Conservation (phyloP, 306 rosid genomes). For the apple (Malus domestica) region ASM211411v1 NC_041798.1:38945501-38946000, state of each 20-base stretch:
- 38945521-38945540: conserved; percentile 13
- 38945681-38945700: not conserved
- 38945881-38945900: conserved; percentile 21
- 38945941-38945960: not conserved
- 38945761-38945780: conserved; percentile 15
- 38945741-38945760: not conserved
- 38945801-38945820: conserved; percentile 29
- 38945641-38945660: not conserved
- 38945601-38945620: conserved; percentile 11
- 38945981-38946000: not conserved
- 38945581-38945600: not conserved
- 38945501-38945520: not conserved
- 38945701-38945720: not conserved
- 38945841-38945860: conserved; percentile 18
- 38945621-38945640: not conserved
- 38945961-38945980: not conserved
- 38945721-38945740: not conserved
- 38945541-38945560: not conserved
- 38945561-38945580: not conserved
- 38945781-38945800: conserved; percentile 23
- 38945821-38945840: conserved; percentile 3
- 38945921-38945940: conserved; percentile 1
- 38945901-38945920: conserved; percentile 4
- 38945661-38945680: not conserved
- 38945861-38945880: conserved; percentile 10